Percentiles rank a stretch among this genome's conserved stretches.
These are phyloP conservation scores for Pyrenophora teres DNA, from an alignment of 2,329 filamentous ascomycete species.

Conservation along the genomic window DNA sequence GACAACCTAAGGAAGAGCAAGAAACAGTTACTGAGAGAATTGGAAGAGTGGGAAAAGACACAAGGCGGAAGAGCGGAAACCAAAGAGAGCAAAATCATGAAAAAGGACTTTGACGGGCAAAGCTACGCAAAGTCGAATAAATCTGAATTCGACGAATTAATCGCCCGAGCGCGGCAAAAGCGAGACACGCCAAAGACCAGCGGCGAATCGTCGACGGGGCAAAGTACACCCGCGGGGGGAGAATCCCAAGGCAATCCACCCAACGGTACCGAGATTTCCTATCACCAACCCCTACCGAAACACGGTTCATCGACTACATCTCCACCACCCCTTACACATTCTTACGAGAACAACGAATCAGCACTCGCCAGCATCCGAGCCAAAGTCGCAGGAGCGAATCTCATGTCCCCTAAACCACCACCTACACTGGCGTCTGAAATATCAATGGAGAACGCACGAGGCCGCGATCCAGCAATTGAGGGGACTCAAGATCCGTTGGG, in stretches of 20 bases:
- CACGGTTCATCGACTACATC: conserved; percentile 2
- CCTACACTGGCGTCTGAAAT: conserved; percentile 14
- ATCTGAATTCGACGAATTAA: conserved; percentile 76
- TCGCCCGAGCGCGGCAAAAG: conserved; percentile 72
- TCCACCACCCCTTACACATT: conserved; percentile 6
- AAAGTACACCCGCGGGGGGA: conserved; percentile 8
- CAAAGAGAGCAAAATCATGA: conserved; percentile 63
- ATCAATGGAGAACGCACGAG: conserved; percentile 4
- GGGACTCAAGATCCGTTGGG: conserved; percentile 31
- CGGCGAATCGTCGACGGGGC: conserved; percentile 14
- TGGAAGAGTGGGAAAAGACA: conserved; percentile 85
- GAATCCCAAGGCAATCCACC: not conserved
- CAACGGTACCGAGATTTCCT: conserved; percentile 6
- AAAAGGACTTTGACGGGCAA: conserved; percentile 84
- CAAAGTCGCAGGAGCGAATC: conserved; percentile 29
- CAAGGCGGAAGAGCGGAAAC: conserved; percentile 64
- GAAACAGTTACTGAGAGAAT: conserved; percentile 72
- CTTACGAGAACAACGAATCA: conserved; percentile 32
- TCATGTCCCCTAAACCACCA: conserved; percentile 6
- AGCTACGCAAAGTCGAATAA: conserved; percentile 77
- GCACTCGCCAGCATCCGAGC: conserved; percentile 27
- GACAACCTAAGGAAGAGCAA: conserved; percentile 66
- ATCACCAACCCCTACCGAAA: not conserved
- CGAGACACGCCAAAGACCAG: conserved; percentile 45
- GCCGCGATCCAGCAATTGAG: not conserved